Evolutionary conservation across 495 filamentous ascomycete genomes (phyloP).

Genomic region (Glonium stellatum): DNA sequence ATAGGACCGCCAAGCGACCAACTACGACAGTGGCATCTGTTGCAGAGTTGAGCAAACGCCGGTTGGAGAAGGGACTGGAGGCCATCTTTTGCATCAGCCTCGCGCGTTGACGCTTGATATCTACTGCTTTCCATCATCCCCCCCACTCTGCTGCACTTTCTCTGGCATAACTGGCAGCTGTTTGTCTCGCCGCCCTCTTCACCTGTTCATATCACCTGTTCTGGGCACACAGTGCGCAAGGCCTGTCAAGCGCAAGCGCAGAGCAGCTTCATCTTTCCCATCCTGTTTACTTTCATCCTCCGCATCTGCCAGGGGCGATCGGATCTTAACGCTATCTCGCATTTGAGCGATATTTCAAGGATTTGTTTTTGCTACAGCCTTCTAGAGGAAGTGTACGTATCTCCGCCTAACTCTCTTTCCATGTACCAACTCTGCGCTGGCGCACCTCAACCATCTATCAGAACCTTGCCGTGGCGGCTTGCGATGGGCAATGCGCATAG

Average conservation of each 20-base stretch:
- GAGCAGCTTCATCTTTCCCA: slow-evolving; percentile 8
- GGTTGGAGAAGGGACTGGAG: background rate
- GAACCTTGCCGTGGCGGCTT: slow-evolving; percentile 3
- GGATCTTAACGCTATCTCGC: slow-evolving; percentile 12
- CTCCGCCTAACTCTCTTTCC: slow-evolving; percentile 16
- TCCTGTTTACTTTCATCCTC: slow-evolving; percentile 22
- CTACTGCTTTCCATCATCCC: background rate
- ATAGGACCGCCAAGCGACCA: background rate
- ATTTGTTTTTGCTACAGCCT: slow-evolving; percentile 9
- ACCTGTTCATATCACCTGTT: background rate
- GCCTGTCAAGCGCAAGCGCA: slow-evolving; percentile 3
- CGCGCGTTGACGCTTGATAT: background rate
- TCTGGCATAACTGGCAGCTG: background rate
- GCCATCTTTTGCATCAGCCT: background rate
- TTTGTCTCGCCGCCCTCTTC: background rate
- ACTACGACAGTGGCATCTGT: background rate
- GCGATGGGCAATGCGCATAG: slow-evolving; percentile 5
- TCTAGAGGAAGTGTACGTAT: slow-evolving; percentile 27
- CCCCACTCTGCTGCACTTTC: slow-evolving; percentile 1
- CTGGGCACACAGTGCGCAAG: background rate
- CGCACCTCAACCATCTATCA: background rate
- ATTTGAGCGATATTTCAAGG: slow-evolving; percentile 16
- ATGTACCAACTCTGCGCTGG: slow-evolving; percentile 2
- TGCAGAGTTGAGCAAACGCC: background rate
- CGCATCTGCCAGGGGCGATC: slow-evolving; percentile 31